Percentiles rank a stretch among this genome's conserved stretches.
Conservation (phyloP, 352 stramenopile species). For the Pythium sp. region DNA sequence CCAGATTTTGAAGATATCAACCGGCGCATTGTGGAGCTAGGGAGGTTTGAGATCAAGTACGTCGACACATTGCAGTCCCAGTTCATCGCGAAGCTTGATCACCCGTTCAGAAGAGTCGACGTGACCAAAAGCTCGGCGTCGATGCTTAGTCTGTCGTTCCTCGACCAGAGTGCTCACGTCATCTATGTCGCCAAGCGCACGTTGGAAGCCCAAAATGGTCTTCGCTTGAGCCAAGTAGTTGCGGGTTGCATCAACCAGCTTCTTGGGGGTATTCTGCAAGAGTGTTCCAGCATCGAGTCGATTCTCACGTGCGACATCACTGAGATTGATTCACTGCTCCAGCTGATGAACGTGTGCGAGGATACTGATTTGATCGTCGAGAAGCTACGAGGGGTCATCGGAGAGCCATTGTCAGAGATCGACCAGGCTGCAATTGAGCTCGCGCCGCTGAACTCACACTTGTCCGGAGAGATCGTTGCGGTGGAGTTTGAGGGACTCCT, state of each 20-base stretch:
- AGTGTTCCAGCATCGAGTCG: constrained; percentile 63
- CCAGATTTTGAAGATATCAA: constrained; percentile 71
- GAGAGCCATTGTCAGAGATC: constrained; percentile 43
- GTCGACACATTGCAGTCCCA: constrained; percentile 52
- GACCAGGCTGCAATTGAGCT: constrained; percentile 55
- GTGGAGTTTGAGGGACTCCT: constrained; percentile 46
- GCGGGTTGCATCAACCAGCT: constrained; percentile 69
- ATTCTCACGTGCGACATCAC: constrained; percentile 53
- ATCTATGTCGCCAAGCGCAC: constrained; percentile 59
- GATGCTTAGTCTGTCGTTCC: constrained; percentile 55
- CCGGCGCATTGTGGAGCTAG: constrained; percentile 46
- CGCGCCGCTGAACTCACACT: constrained; percentile 60
- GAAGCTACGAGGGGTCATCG: constrained; percentile 58
- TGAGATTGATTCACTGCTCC: constrained; percentile 47
- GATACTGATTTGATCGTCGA: constrained; percentile 59
- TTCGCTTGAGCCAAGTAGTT: constrained; percentile 59
- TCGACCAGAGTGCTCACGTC: constrained; percentile 32
- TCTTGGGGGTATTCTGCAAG: constrained; percentile 53
- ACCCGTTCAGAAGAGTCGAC: constrained; percentile 45
- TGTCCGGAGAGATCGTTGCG: constrained; percentile 66
- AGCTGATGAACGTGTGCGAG: constrained; percentile 66
- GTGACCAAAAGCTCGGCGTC: constrained; percentile 53
- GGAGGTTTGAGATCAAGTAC: constrained; percentile 43
- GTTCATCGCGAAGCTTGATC: constrained; percentile 60
- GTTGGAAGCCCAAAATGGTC: constrained; percentile 26